Evolutionary conservation across 1,284 basidiomycete species (phyloP), one percentile per base, ranked within the genome.

Genomic region (Agroathelia rolfsii): DNA sequence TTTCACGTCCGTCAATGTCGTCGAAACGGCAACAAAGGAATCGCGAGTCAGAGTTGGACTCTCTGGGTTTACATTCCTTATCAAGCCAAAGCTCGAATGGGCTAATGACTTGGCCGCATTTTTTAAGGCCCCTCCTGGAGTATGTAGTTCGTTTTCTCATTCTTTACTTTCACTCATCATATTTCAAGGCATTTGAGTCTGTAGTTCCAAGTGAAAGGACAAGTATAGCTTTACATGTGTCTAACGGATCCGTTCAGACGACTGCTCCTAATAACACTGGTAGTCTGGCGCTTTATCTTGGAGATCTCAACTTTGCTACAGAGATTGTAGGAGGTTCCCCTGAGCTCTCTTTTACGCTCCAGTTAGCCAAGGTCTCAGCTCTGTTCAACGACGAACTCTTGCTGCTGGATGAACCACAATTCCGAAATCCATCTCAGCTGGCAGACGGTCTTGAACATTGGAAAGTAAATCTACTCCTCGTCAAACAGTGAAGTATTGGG

Each of bases 171-270:
- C 9, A 25, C 26, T 34, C 18, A 17, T 16, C 14, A 37, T 28
- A 11, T 31, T 30, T 24, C 22, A 40, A 90, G 76, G 83, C 85
- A 0, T 97, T 98, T 50, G 92, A 95, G 51, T 74, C 89, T 28
- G 89, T 96, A 9, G 76, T 90, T 13, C 94, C 94, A 0, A 92
- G 75, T 40, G 93, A 97, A 51, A 62, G 85, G 19, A 95, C 90
- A 2, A 62, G 66, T 4, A 59, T 97, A 17, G 60, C 64, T 5
- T 39, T 92, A 12, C 69, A 66, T 34, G 44, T 89, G n/a, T 42
- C 62, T n/a, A 79, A 90, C 43, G 71, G 74, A 5, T 84, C 85
- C 0, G 45, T 84, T 14, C 74, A 76, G 30, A 41, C 72, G 2
- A 59, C 72, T n/a, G 70, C 78, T 1, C 69, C 72, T 3, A 67